Conservation (phyloP, 2,329 filamentous ascomycete species). For the Penicillium capsulatum region DNA sequence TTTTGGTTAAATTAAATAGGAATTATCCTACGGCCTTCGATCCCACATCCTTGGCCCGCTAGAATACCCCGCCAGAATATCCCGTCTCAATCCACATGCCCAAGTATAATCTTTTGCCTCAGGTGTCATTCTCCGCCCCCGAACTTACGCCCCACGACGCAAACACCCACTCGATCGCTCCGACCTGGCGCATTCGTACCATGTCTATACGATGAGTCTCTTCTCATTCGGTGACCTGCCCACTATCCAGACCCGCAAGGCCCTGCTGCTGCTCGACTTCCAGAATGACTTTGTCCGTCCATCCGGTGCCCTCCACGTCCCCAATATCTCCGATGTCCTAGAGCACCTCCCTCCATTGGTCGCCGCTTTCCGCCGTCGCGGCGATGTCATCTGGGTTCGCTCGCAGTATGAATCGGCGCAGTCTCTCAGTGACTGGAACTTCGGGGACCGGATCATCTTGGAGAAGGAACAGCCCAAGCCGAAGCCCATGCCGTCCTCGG, state of each 20-base stretch:
- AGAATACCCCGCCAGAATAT: no score
- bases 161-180: background rate
- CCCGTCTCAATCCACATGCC: no score
- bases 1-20: no score
- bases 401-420: slow-evolving; percentile 66
- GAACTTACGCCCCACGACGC: slow-evolving; percentile 2
- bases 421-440: slow-evolving; percentile 50
- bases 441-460: slow-evolving; percentile 45
- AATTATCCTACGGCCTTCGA: no score
- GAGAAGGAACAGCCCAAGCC: slow-evolving; percentile 22
- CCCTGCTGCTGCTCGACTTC: slow-evolving; percentile 77
- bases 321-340: slow-evolving; percentile 61
- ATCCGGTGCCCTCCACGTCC: slow-evolving; percentile 64
- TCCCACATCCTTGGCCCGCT: no score
- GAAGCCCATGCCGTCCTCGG: slow-evolving; percentile 8
- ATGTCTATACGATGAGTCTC: slow-evolving; percentile 33
- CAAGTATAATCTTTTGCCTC: slow-evolving; percentile 7
- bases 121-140: slow-evolving; percentile 11
- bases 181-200: slow-evolving; percentile 10
- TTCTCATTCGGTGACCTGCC: slow-evolving; percentile 37
- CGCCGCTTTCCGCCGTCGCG: slow-evolving; percentile 66
- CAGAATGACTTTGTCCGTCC: slow-evolving; percentile 82
- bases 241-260: slow-evolving; percentile 58
- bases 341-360: slow-evolving; percentile 63
- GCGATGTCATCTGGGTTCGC: slow-evolving; percentile 78